Evolutionary conservation across 1,139 yeast species (phyloP).

Genomic region (Geotrichum macrosporum): DNA sequence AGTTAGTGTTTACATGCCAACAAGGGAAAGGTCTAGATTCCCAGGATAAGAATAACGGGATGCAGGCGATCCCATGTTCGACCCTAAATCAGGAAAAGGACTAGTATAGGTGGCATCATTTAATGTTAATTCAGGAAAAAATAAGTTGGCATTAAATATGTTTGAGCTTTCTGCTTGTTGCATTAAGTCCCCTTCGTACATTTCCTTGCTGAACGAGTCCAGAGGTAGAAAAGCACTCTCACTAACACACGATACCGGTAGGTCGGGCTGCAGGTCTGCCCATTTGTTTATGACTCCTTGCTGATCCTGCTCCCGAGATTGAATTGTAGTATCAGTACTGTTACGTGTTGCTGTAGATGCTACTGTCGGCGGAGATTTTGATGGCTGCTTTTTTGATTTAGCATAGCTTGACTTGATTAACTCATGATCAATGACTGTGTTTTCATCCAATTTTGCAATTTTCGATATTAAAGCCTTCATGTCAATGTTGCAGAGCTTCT

Average conservation of each 20-base stretch:
- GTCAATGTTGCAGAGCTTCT: conserved; percentile 13
- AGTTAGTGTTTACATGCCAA: too few species aligned
- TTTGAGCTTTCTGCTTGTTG: not conserved
- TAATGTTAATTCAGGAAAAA: not conserved
- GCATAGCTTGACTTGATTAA: conserved; percentile 1
- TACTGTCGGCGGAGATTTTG: not conserved
- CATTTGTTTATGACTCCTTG: too few species aligned
- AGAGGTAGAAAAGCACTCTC: not conserved
- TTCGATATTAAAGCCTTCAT: conserved; percentile 11
- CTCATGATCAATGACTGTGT: conserved; percentile 10
- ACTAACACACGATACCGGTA: not conserved
- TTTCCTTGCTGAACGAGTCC: not conserved
- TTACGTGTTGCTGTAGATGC: not conserved
- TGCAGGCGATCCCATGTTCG: too few species aligned
- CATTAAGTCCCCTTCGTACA: not conserved
- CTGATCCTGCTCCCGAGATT: too few species aligned
- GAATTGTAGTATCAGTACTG: too few species aligned
- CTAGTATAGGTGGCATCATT: too few species aligned
- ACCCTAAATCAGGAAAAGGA: too few species aligned
- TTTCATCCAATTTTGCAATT: conserved; percentile 13
- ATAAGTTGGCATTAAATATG: not conserved
- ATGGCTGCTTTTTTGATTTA: conserved; percentile 10
- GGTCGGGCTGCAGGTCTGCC: too few species aligned
- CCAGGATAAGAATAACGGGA: too few species aligned
- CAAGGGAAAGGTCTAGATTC: too few species aligned